Evolutionary conservation across 208 protist genomes (phyloP), one percentile per base, ranked within the genome.

Genomic region (Leishmania mexicana): DNA sequence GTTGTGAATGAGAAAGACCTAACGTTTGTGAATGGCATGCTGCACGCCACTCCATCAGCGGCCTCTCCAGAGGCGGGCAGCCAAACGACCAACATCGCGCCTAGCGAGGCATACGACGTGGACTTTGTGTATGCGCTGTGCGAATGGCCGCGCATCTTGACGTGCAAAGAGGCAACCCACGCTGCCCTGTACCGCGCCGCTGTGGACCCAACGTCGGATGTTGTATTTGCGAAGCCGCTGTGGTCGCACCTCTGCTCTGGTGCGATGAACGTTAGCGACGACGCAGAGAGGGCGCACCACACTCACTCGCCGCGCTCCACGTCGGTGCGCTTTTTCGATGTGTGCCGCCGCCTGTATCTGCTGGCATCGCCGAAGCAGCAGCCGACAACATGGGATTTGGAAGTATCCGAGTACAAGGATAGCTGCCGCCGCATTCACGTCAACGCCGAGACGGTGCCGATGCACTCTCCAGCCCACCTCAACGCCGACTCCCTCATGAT

Each of bases 141-240:
- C 38, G 87, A 92, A 76, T 96, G 92, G 90, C 75, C 78, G 13
- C 83, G 87, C 67, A 88, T 96, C n/a, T 80, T 96, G 24, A 78
- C 24, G 17, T 74, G 84, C 70, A 51, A 76, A 42, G 84, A 68
- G 8, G 68, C 76, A 15, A 67, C 83, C 49, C 86, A 93, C 81
- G 24, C 57, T 11, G 89, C 92, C 1, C 76, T 96, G 62, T 88
- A 89, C 78, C 75, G 81, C 21, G 92, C 92, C 28, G 90, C 92
- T 19, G 45, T 94, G 42, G 86, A 94, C 72, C 79, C 84, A 15
- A 64, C 68, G 28, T 75, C 89, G 42, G 90, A 96, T 76, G 90
- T 96, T 5, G 88, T 94, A 42, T 96, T 96, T 81, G 92, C 90
- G 31, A 92, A 94, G 83, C 92, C 92, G 31, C 76, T 96, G 38